Base-by-base conservation (phyloP, 2,329 filamentous ascomycete species). In the Pseudogymnoascus sp. region DNA sequence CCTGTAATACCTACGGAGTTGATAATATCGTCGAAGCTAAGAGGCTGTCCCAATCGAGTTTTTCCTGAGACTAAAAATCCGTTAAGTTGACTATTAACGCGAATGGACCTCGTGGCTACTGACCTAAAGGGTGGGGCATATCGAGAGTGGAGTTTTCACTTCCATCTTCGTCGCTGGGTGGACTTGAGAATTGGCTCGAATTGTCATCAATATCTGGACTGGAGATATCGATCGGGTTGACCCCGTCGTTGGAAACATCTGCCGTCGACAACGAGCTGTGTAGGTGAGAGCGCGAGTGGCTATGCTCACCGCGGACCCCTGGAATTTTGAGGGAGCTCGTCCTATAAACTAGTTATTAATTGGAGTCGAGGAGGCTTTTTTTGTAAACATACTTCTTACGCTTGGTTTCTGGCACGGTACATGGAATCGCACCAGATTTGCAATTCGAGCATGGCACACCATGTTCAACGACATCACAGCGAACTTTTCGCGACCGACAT, bases 401-500 rank as follows among this genome's bases (percentile, higher is more conserved):
- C 45, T 30, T 52, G 23, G 45, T 52, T 52, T 52, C 45, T 30
- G 45, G 45, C 23, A 52, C 45, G 23, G 45, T 30, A 10, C 45
- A 52, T 1, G 23, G 45, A 52, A 52, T 52, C 26, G 45, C 45
- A 30, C 45, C 45, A 9, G 45, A 30, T 28, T 52, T 30, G 45
- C 45, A 52, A 52, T 52, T 52, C 26, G 45, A 30, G 26, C 45
- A 52, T 52, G 45, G 45, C n/a, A 10, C 23, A 18, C 45, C 45
- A 52, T 52, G 45, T 12, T 52, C 23, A 52, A 52, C 45, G 9
- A 52, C 45, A 18, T 52, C 45, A 18, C 45, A 52, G 23, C 45
- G 45, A 52, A 52, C 45, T 30, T 52, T 52, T 52, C 45, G 45
- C 12, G 45, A 15, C 45, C 45, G 45, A 30, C 45, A 52, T 30